Evolutionary conservation across 2,329 filamentous ascomycete genomes (phyloP), one percentile per base, ranked within the genome.

Genomic region (Malbranchea zuffiana): DNA sequence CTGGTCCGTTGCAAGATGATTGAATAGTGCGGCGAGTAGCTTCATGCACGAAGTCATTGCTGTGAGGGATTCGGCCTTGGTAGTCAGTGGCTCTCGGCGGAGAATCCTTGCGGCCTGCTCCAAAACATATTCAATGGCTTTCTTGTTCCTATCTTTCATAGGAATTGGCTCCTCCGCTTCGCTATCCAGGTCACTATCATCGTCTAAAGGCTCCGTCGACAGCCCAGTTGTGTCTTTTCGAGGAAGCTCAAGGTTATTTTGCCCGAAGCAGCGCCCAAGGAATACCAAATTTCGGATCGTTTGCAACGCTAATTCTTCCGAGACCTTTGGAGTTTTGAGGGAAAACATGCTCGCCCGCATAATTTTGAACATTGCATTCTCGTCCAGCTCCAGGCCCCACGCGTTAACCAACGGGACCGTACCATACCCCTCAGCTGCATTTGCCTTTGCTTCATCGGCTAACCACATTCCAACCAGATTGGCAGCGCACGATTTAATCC

Each of bases 281-380:
- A 93, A 93, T 24, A 88, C 70, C 23, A 94, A 66, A 45, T 94
- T 85, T 46, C 85, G 81, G 3, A 83, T 75, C 8, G 78, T 78
- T 54, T 93, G 84, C 27, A 75, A 69, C 1, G 82, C 82, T n/a
- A 96, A 66, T 6, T 76, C 70, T 50, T 90, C 80, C 11, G 79
- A 77, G 5, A 88, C 57, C 35, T 71, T 72, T 0, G 72, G 68
- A 0, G 73, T 74, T 32, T 75, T 75, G 29, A 94, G 62, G 31
- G 69, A 68, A 43, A 65, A 57, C 42, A 76, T 43, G 69, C 74
- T 58, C 68, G 71, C 54, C 63, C 74, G 59, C 63, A 61, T 68
- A 16, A 77, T 55, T 31, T 70, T 60, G 11, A 74, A 59, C 63
- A 92, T 75, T 40, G 78, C 76, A 3, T 75, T 68, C 8, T 69